Evolutionary conservation across 2,329 filamentous ascomycete genomes (phyloP).

Genomic region (Aspergillus sp.): DNA sequence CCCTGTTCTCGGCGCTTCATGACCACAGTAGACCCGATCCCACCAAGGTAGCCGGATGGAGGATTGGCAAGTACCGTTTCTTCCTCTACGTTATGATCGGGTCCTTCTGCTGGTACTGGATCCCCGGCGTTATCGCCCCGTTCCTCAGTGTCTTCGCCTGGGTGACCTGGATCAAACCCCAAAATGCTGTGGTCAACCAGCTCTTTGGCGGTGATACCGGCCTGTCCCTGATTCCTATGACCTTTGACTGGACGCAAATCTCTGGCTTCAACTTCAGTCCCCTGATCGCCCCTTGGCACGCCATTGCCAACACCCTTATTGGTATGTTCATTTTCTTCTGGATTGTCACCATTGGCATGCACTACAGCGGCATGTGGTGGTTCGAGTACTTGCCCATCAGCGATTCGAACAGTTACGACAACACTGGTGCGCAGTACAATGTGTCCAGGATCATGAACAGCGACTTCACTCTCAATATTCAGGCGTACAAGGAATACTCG

Average conservation of each 20-base stretch:
- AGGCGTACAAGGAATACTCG: conserved; percentile 67
- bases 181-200: conserved; percentile 70
- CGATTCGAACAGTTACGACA: conserved; percentile 71
- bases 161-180: conserved; percentile 69
- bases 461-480: conserved; percentile 63
- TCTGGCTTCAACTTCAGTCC: conserved; percentile 69
- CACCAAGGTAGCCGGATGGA: conserved; percentile 62
- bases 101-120: conserved; percentile 68
- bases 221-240: conserved; percentile 68
- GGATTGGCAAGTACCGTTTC: conserved; percentile 65
- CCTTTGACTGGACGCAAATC: conserved; percentile 76
- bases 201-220: conserved; percentile 71
- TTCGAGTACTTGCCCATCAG: conserved; percentile 67
- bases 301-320: conserved; percentile 71
- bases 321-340: conserved; percentile 68
- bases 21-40: conserved; percentile 60
- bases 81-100: conserved; percentile 60
- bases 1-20: conserved; percentile 72
- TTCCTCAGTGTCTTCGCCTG: conserved; percentile 71
- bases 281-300: conserved; percentile 71
- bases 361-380: conserved; percentile 69
- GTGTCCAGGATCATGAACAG: conserved; percentile 63
- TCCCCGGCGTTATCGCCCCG: conserved; percentile 68
- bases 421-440: conserved; percentile 65
- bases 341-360: conserved; percentile 59